A percentile compares a stretch with the other conserved stretches of the same genome.
These are phyloP conservation scores for Strombidium stylifer DNA, from an alignment of 73 alveolate genomes.

Conservation along the genomic window DNA sequence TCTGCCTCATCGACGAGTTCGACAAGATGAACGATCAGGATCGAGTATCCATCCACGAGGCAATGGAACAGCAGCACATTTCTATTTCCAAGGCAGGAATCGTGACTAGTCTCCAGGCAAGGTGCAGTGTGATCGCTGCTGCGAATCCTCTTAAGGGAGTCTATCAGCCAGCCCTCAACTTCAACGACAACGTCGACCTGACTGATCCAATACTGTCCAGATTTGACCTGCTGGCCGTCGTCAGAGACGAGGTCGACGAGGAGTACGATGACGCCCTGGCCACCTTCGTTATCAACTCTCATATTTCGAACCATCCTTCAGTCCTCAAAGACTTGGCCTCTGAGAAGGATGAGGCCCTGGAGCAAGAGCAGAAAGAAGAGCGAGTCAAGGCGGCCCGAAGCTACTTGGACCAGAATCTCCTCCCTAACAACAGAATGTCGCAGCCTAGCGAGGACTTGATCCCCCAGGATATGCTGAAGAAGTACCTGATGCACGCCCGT, in stretches of 20 bases:
- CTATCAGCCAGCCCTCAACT: slow-evolving; percentile 92
- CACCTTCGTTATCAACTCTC: slow-evolving; percentile 97
- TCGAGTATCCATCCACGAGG: slow-evolving; percentile 99
- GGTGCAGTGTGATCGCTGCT: slow-evolving; percentile 99
- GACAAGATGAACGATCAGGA: slow-evolving; percentile 99
- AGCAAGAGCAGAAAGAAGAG: not conserved
- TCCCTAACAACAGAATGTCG: slow-evolving; percentile 3
- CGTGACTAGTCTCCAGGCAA: slow-evolving; percentile 98
- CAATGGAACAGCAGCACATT: slow-evolving; percentile 99
- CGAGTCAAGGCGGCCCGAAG: slow-evolving; percentile 1
- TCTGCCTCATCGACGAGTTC: slow-evolving; percentile 99
- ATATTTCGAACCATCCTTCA: slow-evolving; percentile 95
- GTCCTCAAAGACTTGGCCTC: slow-evolving; percentile 29
- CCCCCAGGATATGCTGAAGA: slow-evolving; percentile 91
- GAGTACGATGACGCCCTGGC: slow-evolving; percentile 96
- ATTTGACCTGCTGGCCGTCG: slow-evolving; percentile 98
- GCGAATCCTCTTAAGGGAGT: slow-evolving; percentile 98
- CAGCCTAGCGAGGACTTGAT: slow-evolving; percentile 31
- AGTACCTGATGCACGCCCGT: slow-evolving; percentile 97
- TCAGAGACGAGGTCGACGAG: slow-evolving; percentile 95
- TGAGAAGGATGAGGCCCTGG: not conserved
- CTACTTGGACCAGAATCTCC: slow-evolving; percentile 17
- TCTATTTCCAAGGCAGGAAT: slow-evolving; percentile 99
- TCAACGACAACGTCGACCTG: slow-evolving; percentile 98
- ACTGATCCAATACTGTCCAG: slow-evolving; percentile 99